These are phyloP conservation scores for Ophiorrhiza pumila DNA, from an alignment of 257 asterid species.

Conservation along the genomic window DNA sequence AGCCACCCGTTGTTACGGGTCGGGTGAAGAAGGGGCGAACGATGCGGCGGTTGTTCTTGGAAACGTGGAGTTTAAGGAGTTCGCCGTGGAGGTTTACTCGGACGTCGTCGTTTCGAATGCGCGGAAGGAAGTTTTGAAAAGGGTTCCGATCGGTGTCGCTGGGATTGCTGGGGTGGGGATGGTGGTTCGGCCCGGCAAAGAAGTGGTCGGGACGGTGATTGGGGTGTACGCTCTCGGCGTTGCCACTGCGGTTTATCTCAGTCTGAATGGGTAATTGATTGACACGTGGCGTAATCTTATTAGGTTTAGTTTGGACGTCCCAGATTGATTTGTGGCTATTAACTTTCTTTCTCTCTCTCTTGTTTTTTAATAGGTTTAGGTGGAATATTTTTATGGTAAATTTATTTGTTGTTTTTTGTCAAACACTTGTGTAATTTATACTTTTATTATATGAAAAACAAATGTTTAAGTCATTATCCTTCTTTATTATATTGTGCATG, in stretches of 20 bases:
- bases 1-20: slow-evolving; percentile 26
- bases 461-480: too few species aligned
- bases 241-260: slow-evolving; percentile 42
- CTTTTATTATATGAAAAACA: too few species aligned
- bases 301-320: not conserved
- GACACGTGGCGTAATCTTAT: not conserved
- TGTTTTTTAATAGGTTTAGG: too few species aligned
- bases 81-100: slow-evolving; percentile 47
- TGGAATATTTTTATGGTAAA: too few species aligned
- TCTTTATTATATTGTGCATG: too few species aligned
- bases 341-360: too few species aligned
- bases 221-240: slow-evolving; percentile 78
- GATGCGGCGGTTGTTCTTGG: slow-evolving; percentile 34
- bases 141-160: slow-evolving; percentile 57
- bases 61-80: slow-evolving; percentile 46
- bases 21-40: slow-evolving; percentile 22
- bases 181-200: slow-evolving; percentile 51
- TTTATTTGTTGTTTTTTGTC: too few species aligned
- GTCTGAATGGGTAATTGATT: slow-evolving; percentile 25
- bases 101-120: slow-evolving; percentile 52
- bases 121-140: slow-evolving; percentile 42
- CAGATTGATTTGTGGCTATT: too few species aligned
- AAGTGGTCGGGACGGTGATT: slow-evolving; percentile 56
- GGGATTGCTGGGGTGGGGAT: slow-evolving; percentile 69
- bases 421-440: too few species aligned